phyloP scores from a whole-genome alignment of 495 filamentous ascomycete species.

The Terfezia boudieri region DNA sequence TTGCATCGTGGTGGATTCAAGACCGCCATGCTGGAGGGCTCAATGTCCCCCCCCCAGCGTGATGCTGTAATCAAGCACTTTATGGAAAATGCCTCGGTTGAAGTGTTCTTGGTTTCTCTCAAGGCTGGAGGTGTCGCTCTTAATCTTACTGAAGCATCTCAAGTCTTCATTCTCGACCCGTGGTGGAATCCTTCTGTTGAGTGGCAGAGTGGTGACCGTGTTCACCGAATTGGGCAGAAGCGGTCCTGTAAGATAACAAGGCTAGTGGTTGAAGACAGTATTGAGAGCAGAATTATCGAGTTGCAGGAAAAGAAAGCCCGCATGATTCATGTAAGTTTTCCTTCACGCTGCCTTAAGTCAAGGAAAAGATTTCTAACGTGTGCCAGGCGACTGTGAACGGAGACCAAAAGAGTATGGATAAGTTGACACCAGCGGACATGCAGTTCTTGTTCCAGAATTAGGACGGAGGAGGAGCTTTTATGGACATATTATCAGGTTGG shows the following conservation, averaged over 20 bases:
- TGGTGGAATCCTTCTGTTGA: constrained; percentile 98
- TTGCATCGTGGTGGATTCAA: constrained; percentile 52
- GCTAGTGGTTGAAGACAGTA: constrained; percentile 83
- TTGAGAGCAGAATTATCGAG: constrained; percentile 81
- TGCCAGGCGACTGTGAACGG: constrained; percentile 62
- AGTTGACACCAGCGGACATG: constrained; percentile 73
- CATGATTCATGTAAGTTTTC: constrained; percentile 27
- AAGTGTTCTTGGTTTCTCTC: constrained; percentile 82
- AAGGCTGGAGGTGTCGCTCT: constrained; percentile 91
- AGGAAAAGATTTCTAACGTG: background rate
- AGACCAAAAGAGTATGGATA: constrained; percentile 69
- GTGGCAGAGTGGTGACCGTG: constrained; percentile 91
- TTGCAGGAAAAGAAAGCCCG: constrained; percentile 94
- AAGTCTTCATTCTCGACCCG: constrained; percentile 89
- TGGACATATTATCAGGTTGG: too few relatives aligned
- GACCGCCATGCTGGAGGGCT: constrained; percentile 90
- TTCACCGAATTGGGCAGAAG: constrained; percentile 87
- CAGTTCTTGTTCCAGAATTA: constrained; percentile 57
- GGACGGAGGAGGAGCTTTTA: background rate
- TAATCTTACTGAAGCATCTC: constrained; percentile 81
- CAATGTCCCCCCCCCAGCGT: constrained; percentile 80
- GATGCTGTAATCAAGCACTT: constrained; percentile 68
- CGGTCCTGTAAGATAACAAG: constrained; percentile 86
- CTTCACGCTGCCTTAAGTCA: background rate
- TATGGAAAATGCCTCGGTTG: constrained; percentile 79